phyloP scores from a whole-genome alignment of 768 basidiomycete species.

The Neoboletus magnificus region DNA sequence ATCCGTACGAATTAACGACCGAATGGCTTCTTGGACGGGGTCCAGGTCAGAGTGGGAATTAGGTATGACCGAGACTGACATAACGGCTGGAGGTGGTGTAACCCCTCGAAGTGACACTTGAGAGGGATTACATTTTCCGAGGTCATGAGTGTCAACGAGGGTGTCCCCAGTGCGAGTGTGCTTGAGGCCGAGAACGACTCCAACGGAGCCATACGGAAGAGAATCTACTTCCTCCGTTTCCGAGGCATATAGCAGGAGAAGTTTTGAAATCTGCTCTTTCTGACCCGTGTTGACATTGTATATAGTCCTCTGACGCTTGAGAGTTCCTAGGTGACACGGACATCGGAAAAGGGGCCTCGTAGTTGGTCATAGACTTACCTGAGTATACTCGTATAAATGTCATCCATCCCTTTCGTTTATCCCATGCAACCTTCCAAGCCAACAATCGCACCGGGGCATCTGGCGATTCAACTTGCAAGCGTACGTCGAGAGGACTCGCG shows the following conservation, averaged over 20 bases:
- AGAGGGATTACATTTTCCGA: constrained; percentile 33
- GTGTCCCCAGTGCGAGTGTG: constrained; percentile 88
- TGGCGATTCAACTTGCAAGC: constrained; percentile 40
- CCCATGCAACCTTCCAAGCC: constrained; percentile 90
- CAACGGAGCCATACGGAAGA: constrained; percentile 79
- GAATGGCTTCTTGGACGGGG: constrained; percentile 73
- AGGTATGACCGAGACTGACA: constrained; percentile 80
- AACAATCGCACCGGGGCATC: constrained; percentile 58
- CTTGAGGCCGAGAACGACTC: constrained; percentile 79
- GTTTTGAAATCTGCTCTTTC: constrained; percentile 70
- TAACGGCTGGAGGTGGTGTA: constrained; percentile 75
- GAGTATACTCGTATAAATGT: constrained; percentile 89
- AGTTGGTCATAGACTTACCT: constrained; percentile 42
- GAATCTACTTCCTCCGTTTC: constrained; percentile 73
- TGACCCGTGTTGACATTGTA: constrained; percentile 66
- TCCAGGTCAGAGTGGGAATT: constrained; percentile 75
- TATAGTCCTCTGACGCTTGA: constrained; percentile 59
- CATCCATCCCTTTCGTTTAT: constrained; percentile 84
- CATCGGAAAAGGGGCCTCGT: not conserved
- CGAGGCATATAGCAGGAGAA: constrained; percentile 76
- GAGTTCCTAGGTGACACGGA: constrained; percentile 43
- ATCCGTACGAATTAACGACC: constrained; percentile 75
- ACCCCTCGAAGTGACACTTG: constrained; percentile 56
- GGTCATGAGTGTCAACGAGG: constrained; percentile 51
- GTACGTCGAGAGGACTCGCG: constrained; percentile 71